phyloP scores from a whole-genome alignment of 768 basidiomycete species.

The Lyophyllum semitale region DNA sequence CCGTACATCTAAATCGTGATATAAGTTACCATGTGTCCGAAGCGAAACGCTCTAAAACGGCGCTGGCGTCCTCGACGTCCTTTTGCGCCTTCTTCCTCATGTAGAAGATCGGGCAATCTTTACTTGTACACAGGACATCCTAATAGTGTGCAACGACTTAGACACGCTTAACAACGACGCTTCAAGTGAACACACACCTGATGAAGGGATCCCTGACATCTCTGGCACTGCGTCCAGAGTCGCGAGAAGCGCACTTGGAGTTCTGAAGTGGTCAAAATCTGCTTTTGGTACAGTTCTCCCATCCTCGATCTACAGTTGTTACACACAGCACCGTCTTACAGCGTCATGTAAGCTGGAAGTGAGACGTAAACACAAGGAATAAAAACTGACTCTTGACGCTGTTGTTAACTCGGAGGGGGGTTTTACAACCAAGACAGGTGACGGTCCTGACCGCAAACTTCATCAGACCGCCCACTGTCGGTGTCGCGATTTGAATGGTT shows the following conservation, averaged over 20 bases:
- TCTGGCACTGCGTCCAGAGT: conserved; percentile 98
- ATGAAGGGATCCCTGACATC: conserved; percentile 98
- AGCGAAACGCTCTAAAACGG: conserved; percentile 84
- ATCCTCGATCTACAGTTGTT: conserved; percentile 87
- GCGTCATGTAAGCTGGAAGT: not conserved
- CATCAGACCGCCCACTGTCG: conserved; percentile 96
- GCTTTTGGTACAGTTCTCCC: conserved; percentile 92
- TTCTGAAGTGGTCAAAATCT: conserved; percentile 71
- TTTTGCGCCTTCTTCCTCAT: conserved; percentile 99
- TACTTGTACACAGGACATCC: conserved; percentile 96
- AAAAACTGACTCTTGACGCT: conserved; percentile 62
- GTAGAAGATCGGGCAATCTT: conserved; percentile 98
- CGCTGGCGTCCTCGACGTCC: conserved; percentile 86
- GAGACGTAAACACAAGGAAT: not conserved
- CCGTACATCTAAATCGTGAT: not conserved
- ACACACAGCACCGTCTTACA: conserved; percentile 87
- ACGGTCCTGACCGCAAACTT: conserved; percentile 96
- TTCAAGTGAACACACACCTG: conserved; percentile 51
- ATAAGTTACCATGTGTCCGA: conserved; percentile 62
- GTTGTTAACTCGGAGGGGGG: conserved; percentile 76
- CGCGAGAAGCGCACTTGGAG: conserved; percentile 91
- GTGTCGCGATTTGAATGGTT: conserved; percentile 94
- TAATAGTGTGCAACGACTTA: conserved; percentile 27
- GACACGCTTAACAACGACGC: not conserved
- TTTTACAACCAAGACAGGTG: conserved; percentile 95